Evolutionary conservation across 1,139 yeast species (phyloP).

Genomic region (Zygosaccharomyces sapae): DNA sequence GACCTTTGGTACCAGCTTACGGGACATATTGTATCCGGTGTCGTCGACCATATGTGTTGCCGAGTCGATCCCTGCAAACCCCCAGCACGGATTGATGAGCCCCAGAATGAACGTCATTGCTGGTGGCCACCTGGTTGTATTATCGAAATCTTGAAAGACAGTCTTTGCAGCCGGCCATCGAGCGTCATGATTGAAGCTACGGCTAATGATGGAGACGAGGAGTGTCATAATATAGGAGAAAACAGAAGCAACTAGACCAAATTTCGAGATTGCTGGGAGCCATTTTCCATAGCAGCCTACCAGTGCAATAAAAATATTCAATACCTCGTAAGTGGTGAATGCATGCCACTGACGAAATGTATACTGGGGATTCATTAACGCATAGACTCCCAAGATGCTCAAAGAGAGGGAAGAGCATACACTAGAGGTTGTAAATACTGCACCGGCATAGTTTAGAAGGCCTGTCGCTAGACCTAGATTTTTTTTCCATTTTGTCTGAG

Average conservation of each 20-base stretch:
- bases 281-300: slow-evolving; percentile 39
- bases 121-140: slow-evolving; percentile 54
- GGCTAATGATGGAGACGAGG: slow-evolving; percentile 46
- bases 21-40: slow-evolving; percentile 42
- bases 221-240: slow-evolving; percentile 47
- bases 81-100: slow-evolving; percentile 57
- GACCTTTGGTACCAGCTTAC: slow-evolving; percentile 51
- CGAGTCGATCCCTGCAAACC: slow-evolving; percentile 55
- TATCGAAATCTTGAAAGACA: slow-evolving; percentile 49
- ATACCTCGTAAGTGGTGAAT: slow-evolving; percentile 43
- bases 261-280: slow-evolving; percentile 40
- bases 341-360: slow-evolving; percentile 49
- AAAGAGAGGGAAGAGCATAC: slow-evolving; percentile 50
- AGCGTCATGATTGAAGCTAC: slow-evolving; percentile 39
- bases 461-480: slow-evolving; percentile 17
- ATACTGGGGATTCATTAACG: slow-evolving; percentile 44
- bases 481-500: slow-evolving; percentile 40
- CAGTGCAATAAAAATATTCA: slow-evolving; percentile 34
- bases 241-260: slow-evolving; percentile 48
- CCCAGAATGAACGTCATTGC: slow-evolving; percentile 57
- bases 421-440: slow-evolving; percentile 54
- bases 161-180: slow-evolving; percentile 44
- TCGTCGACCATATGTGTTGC: slow-evolving; percentile 64
- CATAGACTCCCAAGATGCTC: slow-evolving; percentile 49
- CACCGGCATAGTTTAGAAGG: slow-evolving; percentile 40